A percentile compares a stretch with the other conserved stretches of the same genome.
Conservation (phyloP, 2,329 filamentous ascomycete species). For the Curvularia sp. region DNA sequence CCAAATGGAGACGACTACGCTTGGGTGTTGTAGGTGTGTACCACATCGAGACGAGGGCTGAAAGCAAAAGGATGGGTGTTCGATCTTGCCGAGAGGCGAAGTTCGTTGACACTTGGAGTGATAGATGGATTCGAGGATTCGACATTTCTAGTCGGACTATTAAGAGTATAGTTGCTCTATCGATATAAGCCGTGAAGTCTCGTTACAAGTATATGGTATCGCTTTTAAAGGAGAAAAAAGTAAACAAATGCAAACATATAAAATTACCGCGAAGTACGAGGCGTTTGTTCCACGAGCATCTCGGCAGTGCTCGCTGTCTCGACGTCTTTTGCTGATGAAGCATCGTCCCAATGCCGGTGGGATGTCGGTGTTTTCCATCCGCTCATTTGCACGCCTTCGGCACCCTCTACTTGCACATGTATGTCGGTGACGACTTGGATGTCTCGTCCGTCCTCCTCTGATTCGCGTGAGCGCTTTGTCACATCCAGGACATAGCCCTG, state of each 20-base stretch:
- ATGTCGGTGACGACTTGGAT: slow-evolving; percentile 39
- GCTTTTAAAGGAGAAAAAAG: not conserved
- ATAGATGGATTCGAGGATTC: not conserved
- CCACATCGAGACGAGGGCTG: not conserved
- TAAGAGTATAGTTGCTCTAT: slow-evolving; percentile 4
- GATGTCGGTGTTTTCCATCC: slow-evolving; percentile 19
- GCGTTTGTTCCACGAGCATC: slow-evolving; percentile 6
- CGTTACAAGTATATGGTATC: slow-evolving; percentile 5
- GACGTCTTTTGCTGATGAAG: slow-evolving; percentile 2
- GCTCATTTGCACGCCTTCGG: slow-evolving; percentile 7
- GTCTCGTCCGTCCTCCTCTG: slow-evolving; percentile 17
- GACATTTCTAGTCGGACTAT: not conserved
- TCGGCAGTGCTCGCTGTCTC: slow-evolving; percentile 10
- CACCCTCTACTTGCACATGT: slow-evolving; percentile 28
- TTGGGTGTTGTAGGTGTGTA: not conserved
- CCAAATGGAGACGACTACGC: not conserved
- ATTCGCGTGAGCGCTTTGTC: slow-evolving; percentile 7
- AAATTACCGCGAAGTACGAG: not conserved
- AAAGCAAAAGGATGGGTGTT: not conserved
- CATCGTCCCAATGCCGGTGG: slow-evolving; percentile 9
- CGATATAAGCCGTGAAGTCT: slow-evolving; percentile 10
- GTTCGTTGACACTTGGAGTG: not conserved
- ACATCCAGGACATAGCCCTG: slow-evolving; percentile 17
- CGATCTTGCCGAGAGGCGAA: not conserved
- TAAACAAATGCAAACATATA: slow-evolving; percentile 4